These are phyloP conservation scores for Tylopilus balloui DNA, from an alignment of 768 basidiomycete genomes.

Conservation along the genomic window DNA sequence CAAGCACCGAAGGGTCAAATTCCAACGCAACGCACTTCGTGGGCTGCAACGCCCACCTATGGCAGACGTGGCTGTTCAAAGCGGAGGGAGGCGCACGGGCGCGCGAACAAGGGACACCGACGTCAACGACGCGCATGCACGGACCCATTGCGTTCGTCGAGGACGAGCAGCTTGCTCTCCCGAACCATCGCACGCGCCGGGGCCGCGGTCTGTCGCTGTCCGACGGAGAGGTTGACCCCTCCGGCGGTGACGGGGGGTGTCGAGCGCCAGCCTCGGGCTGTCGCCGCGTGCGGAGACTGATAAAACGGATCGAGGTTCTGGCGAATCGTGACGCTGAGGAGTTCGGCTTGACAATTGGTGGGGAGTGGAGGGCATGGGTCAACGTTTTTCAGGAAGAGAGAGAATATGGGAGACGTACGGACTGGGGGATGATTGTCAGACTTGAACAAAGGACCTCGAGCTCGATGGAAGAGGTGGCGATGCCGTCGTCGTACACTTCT, in stretches of 20 bases:
- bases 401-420: background rate
- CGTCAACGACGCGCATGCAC: background rate
- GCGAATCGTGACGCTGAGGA: constrained; percentile 42
- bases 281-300: constrained; percentile 40
- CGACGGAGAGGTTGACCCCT: constrained; percentile 36
- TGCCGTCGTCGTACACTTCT: background rate
- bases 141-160: constrained; percentile 43
- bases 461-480: background rate
- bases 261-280: constrained; percentile 35
- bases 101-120: background rate
- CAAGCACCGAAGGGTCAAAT: background rate
- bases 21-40: too few species aligned
- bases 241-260: constrained; percentile 44
- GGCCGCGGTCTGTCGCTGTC: constrained; percentile 47
- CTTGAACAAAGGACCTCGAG: background rate
- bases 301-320: constrained; percentile 49
- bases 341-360: constrained; percentile 30
- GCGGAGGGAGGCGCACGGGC: background rate
- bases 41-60: constrained; percentile 9
- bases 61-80: constrained; percentile 4
- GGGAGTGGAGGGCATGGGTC: background rate
- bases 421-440: constrained; percentile 55
- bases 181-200: constrained; percentile 41
- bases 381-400: background rate
- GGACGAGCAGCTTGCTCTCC: constrained; percentile 40